Base-by-base conservation (phyloP, 2,329 filamentous ascomycete genomes). In the Colletotrichum ledebouriae region DNA sequence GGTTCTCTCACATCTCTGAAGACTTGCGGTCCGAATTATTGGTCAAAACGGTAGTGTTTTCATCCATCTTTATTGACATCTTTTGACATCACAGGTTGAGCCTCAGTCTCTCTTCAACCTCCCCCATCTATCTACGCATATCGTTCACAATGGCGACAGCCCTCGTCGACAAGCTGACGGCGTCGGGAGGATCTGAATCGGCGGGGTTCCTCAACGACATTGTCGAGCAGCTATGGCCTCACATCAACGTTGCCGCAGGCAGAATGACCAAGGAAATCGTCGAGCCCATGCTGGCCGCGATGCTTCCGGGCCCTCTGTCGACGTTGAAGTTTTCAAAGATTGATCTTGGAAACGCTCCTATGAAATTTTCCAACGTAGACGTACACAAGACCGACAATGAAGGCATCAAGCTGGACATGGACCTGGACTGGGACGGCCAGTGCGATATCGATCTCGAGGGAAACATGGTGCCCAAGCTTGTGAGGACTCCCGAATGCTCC, bases 161-260 rank as follows among this genome's bases (percentile, higher is more conserved):
- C 34, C 76, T 83, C 22, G 71, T 80, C 15, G 76, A 82, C 11
- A 78, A 73, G 39, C 67, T 83, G 62, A 81, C 79, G 5, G 78
- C 79, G 15, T 80, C 80, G 56, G 79, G 79, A 17, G 79, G 77
- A n/a, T 71, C 76, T 29, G 81, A 83, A 70, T 77, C 78, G 33
- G 79, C 78, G 77, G 77, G 76, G 25, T 85, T 84, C 71, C 77
- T 85, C 59, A 85, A 85, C 71, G 82, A 84, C 67, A 80, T 85
- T 37, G 76, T 85, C 42, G 77, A 72, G 13, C 81, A 83, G 62
- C 73, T 85, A 72, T 85, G 83, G 83, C 83, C 83, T 41, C 84
- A 85, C 71, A 83, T 85, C 74, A 79, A 77, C 49, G 77, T 82
- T 5, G 82, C 80, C 20, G 81, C 78, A 46, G 75, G 77, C 72